Base-by-base conservation (phyloP, 208 protist genomes). In the Vickermania ingenoplastis region DNA sequence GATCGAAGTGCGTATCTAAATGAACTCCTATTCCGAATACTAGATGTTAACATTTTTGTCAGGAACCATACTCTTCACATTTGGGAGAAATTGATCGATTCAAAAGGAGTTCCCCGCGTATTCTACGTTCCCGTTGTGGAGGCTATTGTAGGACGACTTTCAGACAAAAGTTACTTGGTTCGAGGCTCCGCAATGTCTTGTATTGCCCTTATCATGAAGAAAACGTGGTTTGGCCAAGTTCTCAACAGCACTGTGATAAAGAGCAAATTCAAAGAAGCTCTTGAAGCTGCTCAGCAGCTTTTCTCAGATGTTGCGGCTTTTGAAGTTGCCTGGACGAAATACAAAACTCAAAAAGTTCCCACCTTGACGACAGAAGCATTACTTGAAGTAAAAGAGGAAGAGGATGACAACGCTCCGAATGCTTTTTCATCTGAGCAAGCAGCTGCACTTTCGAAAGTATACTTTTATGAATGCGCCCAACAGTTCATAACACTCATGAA, bases 41-140 rank as follows among this genome's bases (percentile, higher is more conserved):
- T 90, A 81, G 88, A 95, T 58, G 65, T 86, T 17, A 95, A 95
- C 61, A 74, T 85, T 26, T 95, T 91, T 77, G 81, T 86, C 55
- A 82, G 88, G 30, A 92, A 91, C 61, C 85, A 95, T 63, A 75
- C 72, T 7, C 55, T 95, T 45, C 84, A 89, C 61, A 81, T 78
- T 31, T 92, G 84, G 83, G 81, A 83, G 41, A 69, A 69, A 24
- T 53, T 95, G 23, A 72, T 89, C 22, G 85, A 95, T 25, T 62
- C 72, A 57, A 71, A 76, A 27, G 77, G 79, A 11, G 79, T 95
- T 31, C 88, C 88, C 11, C 86, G 85, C 52, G 71, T 81, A 24
- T 92, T 84, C 65, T 77, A 89, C 45, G 31, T 92, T 28, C 68
- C 81, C 7, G 14, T 92, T 50, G 82, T 77, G 41, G 71, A 85